A percentile compares a stretch with the other conserved stretches of the same genome.
Evolutionary conservation across 352 stramenopile genomes (phyloP).

Genomic region (Phytopythium litorale): DNA sequence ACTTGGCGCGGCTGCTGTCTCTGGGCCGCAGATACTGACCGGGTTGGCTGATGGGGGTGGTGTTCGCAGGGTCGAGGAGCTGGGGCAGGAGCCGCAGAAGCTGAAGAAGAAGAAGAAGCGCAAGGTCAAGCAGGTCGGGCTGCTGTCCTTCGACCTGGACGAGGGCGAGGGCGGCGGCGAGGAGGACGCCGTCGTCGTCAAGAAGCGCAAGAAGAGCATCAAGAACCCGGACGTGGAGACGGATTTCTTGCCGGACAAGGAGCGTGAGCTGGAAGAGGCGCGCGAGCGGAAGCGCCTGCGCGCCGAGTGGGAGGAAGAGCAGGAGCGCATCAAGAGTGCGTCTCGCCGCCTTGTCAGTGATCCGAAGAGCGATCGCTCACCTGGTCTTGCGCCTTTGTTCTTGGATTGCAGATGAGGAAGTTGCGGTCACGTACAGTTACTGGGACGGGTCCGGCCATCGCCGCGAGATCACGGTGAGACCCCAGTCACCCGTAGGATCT

Average conservation of each 20-base stretch:
- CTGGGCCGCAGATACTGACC: not conserved
- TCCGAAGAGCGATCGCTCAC: not conserved
- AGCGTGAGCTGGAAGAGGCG: constrained; percentile 84
- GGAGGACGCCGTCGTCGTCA: constrained; percentile 16
- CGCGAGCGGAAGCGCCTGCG: constrained; percentile 80
- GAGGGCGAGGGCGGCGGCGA: constrained; percentile 47
- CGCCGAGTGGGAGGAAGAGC: constrained; percentile 89
- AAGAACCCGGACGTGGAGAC: constrained; percentile 95
- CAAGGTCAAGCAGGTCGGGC: constrained; percentile 78
- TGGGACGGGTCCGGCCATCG: constrained; percentile 97
- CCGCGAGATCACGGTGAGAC: constrained; percentile 77
- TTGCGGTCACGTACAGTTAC: constrained; percentile 98
- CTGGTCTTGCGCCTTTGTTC: not conserved
- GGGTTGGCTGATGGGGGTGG: not conserved
- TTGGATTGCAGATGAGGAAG: constrained; percentile 69
- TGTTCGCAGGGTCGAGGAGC: constrained; percentile 22
- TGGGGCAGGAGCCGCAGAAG: constrained; percentile 31
- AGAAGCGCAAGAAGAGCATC: constrained; percentile 62
- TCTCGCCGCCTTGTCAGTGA: not conserved
- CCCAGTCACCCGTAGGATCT: not conserved
- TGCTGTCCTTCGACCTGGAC: constrained; percentile 80
- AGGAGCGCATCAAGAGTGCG: constrained; percentile 93
- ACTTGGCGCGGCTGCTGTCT: not conserved
- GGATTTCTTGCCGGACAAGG: constrained; percentile 93
- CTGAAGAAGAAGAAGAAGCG: constrained; percentile 74